Percentiles rank a stretch among this genome's conserved stretches.
Conservation (phyloP, 1,139 yeast genomes). For the Geotrichum cucujoidarum region DNA sequence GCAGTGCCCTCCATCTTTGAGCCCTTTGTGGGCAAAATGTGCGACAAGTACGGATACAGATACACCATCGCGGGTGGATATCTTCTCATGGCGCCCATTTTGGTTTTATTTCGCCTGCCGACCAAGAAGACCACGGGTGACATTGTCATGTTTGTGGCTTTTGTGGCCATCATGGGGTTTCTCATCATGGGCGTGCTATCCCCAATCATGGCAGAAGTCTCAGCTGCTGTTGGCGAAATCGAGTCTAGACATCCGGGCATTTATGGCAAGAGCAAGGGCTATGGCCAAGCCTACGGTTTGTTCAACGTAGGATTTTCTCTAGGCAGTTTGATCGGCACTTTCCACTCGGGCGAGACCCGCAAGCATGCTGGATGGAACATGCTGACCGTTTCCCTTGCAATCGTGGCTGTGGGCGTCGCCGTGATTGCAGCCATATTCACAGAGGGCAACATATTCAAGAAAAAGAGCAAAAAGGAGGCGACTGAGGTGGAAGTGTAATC, state of each 20-base stretch:
- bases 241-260: constrained; percentile 33
- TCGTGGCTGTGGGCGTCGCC: constrained; percentile 26
- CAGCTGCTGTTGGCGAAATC: constrained; percentile 27
- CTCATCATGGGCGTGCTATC: constrained; percentile 29
- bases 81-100: constrained; percentile 27
- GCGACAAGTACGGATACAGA: constrained; percentile 35
- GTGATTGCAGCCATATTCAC: constrained; percentile 30
- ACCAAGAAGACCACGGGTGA: constrained; percentile 27
- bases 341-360: constrained; percentile 32
- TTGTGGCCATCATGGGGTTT: constrained; percentile 32
- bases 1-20: constrained; percentile 35
- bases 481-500: neutral
- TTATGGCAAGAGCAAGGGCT: constrained; percentile 35
- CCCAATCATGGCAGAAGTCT: constrained; percentile 34
- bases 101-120: constrained; percentile 34
- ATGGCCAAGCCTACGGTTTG: constrained; percentile 38
- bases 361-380: constrained; percentile 31
- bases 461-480: neutral
- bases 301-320: constrained; percentile 36
- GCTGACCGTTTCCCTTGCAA: constrained; percentile 29
- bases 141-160: constrained; percentile 32
- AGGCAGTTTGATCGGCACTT: constrained; percentile 37
- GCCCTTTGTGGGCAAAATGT: constrained; percentile 33
- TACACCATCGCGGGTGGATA: constrained; percentile 31
- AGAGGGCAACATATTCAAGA: constrained; percentile 27